Base-by-base conservation (phyloP, 345 rosid genomes). In the Excoecaria agallocha region DNA sequence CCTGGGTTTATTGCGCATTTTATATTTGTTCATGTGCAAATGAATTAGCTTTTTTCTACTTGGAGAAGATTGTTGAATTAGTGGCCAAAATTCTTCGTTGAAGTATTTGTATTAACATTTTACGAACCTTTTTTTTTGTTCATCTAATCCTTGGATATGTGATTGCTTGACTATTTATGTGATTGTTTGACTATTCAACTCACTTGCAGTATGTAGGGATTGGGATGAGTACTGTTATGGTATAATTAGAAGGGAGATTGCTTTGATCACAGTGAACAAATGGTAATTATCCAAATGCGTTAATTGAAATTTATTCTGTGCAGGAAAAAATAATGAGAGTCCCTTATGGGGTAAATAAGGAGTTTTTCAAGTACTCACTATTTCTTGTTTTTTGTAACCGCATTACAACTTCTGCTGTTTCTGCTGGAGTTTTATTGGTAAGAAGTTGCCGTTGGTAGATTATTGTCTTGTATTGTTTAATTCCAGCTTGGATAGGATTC, bases 381-480 rank as follows among this genome's bases (percentile, higher is more conserved):
- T 94, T 94, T 84, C 98, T 94, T 4, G 98, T 94, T 66, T 94
- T 94, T 79, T 94, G 98, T 85, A 94, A 92, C 77, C 93, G 98
- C 12, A 84, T 92, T 74, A 83, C 91, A 10, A 92, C 98, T 52
- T 88, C 98, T 68, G 88, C 94, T 49, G 93, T 92, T 70, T 94
- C 98, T 80, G 98, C 98, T 68, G 85, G 70, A 62, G 78, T 87
- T 76, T 84, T 94, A 57, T 69, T 92, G 86, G 98, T 92, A 71
- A 74, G 80, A 52, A 66, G 49, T 46, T 45, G n/a, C 7, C 56
- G 20, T 19, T 38, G 25, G 13, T 56, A 12, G 71, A 49, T 46
- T 13, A 0, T 46, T 38, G 46, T 56, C 11, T 16, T 38, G 25
- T 22, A 12, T 16, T 39, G 5, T 43, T 10, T 20, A 25, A 0